These are phyloP conservation scores for Vinca minor DNA, from an alignment of 257 asterid genomes.

Conservation along the genomic window DNA sequence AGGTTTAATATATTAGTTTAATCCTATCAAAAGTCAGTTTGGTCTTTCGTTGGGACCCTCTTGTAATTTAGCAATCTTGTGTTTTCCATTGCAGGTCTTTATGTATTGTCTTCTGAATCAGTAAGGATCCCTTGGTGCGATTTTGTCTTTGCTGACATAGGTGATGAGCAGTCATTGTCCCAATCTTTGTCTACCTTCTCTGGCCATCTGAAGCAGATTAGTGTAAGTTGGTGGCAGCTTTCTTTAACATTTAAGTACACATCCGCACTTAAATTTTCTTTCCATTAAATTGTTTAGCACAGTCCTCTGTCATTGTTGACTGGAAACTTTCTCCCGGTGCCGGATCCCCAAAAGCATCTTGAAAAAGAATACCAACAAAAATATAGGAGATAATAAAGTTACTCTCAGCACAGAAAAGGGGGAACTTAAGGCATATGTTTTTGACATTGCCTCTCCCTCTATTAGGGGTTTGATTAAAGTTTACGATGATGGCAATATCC, in stretches of 20 bases:
- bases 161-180: constrained; percentile 92
- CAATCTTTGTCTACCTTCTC: constrained; percentile 97
- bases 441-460: neutral
- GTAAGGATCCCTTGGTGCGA: constrained; percentile 96
- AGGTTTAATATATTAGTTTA: too few species aligned
- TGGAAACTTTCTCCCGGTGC: neutral
- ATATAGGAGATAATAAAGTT: neutral
- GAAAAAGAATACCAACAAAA: neutral
- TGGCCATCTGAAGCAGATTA: constrained; percentile 93
- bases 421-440: neutral
- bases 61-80: constrained; percentile 7
- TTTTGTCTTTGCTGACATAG: constrained; percentile 91
- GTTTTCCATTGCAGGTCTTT: constrained; percentile 56
- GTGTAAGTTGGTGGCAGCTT: constrained; percentile 49
- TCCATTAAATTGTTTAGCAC: neutral
- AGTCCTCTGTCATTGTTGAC: too few species aligned
- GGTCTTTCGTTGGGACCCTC: neutral
- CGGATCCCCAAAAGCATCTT: neutral
- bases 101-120: constrained; percentile 83
- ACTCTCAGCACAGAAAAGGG: neutral
- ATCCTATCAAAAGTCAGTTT: neutral
- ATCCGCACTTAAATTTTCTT: too few species aligned
- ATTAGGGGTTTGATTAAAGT: neutral
- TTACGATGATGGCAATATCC: neutral
- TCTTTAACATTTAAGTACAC: constrained; percentile 1